Evolutionary conservation across 2,329 filamentous ascomycete species (phyloP).

Genomic region (Metarhizium robertsii): DNA sequence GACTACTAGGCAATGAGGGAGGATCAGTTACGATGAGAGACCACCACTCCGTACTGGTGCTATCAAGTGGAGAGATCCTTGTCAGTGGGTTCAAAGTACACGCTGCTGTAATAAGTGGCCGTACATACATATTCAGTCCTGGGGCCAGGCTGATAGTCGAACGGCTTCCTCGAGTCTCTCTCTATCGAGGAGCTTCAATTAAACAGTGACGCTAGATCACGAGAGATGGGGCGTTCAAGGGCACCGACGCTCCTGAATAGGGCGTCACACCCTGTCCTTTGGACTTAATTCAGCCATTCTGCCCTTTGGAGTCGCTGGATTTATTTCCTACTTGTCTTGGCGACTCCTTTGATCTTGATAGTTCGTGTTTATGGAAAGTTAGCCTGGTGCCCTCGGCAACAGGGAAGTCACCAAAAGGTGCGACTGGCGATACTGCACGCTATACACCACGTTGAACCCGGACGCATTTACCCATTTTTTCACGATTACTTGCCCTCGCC

Average conservation of each 20-base stretch:
- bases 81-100: neutral
- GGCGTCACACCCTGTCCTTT: neutral
- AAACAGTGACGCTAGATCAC: conserved; percentile 1
- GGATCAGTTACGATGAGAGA: neutral
- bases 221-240: neutral
- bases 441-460: neutral
- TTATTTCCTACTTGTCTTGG: neutral
- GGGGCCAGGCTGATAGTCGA: neutral
- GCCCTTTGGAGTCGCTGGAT: neutral
- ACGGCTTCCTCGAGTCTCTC: neutral
- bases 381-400: neutral
- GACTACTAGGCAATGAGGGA: neutral
- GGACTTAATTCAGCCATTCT: neutral
- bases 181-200: conserved; percentile 1
- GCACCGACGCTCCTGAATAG: neutral
- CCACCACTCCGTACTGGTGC: neutral
- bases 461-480: neutral
- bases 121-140: neutral
- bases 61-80: neutral
- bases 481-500: no score
- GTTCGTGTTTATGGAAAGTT: neutral
- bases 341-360: neutral
- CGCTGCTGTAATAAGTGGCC: no score
- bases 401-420: neutral
- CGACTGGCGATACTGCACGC: neutral